Evolutionary conservation across 1,139 yeast species (phyloP), one percentile per base, ranked within the genome.

Genomic region (Blastobotrys niveus): DNA sequence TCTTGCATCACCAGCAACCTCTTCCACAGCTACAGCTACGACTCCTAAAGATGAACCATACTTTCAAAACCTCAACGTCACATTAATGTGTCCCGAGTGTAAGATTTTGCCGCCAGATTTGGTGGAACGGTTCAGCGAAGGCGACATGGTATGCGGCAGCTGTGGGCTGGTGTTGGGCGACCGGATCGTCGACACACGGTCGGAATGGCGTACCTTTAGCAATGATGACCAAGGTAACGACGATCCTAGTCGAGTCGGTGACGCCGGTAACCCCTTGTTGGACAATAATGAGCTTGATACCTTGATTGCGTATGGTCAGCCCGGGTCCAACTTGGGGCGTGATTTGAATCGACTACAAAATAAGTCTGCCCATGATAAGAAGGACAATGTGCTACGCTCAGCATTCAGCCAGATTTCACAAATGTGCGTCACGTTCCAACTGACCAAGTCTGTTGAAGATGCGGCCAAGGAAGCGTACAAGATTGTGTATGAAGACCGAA

Each of bases 161-260:
- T 91, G 98, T 70, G 98, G 97, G 19, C 72, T 91, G 49, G 98
- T 91, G 2, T 74, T 91, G 25, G 87, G 95, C 56, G 95, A 88
- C 62, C 73, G 94, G 53, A 83, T 91, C 44, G 95, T 91, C 27
- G 98, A 91, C 61, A 89, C 96, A 5, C 74, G 98, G 56, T 86
- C 96, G 1, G 98, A 91, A 71, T 91, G 98, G 98, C 85, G 98
- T 72, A 91, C 98, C 2, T 91, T 91, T 66, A 62, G 72, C 39
- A 91, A 91, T 63, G 98, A 91, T 64, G 98, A 91, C 63, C 97
- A 89, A 66, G 93, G 91, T 55, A 95, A 95, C 57, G 97, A 88
- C 62, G 98, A 91, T 64, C 98, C 98, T 3, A 82, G 94, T 57
- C 97, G 98, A 84, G 98, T 91, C 52, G 98, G 98, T 64, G 97